Base-by-base conservation (phyloP, 352 stramenopile species). In the Phytopythium kandeliae region DNA sequence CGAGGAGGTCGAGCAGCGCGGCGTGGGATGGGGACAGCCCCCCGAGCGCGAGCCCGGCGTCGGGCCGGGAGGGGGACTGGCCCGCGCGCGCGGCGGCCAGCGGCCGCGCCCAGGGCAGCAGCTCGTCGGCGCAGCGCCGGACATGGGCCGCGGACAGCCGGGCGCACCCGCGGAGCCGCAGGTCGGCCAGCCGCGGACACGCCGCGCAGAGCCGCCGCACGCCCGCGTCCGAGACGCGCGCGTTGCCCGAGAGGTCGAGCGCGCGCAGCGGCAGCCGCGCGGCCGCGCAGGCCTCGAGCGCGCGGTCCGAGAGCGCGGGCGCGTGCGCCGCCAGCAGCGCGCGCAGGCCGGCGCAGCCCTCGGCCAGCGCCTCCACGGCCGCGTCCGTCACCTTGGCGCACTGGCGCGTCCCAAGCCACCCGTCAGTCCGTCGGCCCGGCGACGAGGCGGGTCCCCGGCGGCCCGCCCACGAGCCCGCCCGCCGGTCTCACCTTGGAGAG, bases 401-500 rank as follows among this genome's bases (percentile, higher is more conserved):
- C 66, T 81, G 36, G 22, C 45, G 4, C 33, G n/a, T n/a, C n/a
- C n/a, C n/a, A n/a, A n/a, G n/a, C n/a, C n/a, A n/a, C n/a, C n/a
- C n/a, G n/a, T n/a, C n/a, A n/a, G n/a, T n/a, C n/a, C n/a, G n/a
- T n/a, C n/a, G n/a, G n/a, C n/a, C n/a, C n/a, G n/a, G n/a, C n/a
- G n/a, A n/a, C n/a, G n/a, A n/a, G n/a, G n/a, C n/a, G n/a, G n/a
- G n/a, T n/a, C n/a, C n/a, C n/a, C n/a, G 28, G 28, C 28, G 28
- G 28, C 5, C 28, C 51, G 47, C n/a, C n/a, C n/a, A n/a, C n/a
- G n/a, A n/a, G n/a, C n/a, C n/a, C n/a, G n/a, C n/a, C n/a, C n/a
- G n/a, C n/a, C n/a, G n/a, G n/a, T n/a, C n/a, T n/a, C 26, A 79
- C 72, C 62, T 88, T 86, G 31, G 77, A 83, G 21, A 91, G 24